These are phyloP conservation scores for Apophysomyces ossiformis DNA, from an alignment of 371 early-diverging fungal species.

Conservation along the genomic window DNA sequence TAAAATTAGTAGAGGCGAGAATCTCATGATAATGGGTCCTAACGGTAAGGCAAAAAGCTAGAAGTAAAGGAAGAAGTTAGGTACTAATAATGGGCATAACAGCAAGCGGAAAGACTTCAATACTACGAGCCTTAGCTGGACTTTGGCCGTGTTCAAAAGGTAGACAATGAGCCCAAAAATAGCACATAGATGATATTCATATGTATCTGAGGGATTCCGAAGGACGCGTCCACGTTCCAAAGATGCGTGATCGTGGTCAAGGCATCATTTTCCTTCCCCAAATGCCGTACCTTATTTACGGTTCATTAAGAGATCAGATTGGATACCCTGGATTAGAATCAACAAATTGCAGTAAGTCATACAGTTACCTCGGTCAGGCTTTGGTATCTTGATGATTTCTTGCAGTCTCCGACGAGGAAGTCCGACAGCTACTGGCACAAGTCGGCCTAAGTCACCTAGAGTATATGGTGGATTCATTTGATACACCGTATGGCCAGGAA, in stretches of 20 bases:
- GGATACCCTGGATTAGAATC: conserved; percentile 51
- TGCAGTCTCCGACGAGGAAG: conserved; percentile 57
- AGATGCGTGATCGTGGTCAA: conserved; percentile 18
- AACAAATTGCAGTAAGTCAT: conserved; percentile 30
- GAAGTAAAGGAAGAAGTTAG: neutral
- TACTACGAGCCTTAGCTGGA: conserved; percentile 74
- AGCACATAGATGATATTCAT: neutral
- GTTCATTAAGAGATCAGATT: conserved; percentile 76
- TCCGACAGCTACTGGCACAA: conserved; percentile 42
- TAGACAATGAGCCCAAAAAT: neutral
- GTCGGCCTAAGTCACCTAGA: conserved; percentile 61
- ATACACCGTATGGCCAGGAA: conserved; percentile 54
- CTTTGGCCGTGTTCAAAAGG: conserved; percentile 71
- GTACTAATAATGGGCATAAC: neutral
- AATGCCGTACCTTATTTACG: conserved; percentile 66
- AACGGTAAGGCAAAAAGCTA: conserved; percentile 54
- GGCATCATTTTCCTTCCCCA: conserved; percentile 74
- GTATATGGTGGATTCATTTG: conserved; percentile 51
- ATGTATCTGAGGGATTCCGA: neutral
- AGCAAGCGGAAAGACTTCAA: conserved; percentile 70
- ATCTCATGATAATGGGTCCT: conserved; percentile 72
- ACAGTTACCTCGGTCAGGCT: neutral
- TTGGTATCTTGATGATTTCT: neutral
- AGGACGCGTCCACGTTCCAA: conserved; percentile 33
- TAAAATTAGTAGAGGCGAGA: conserved; percentile 52